These are phyloP conservation scores for Nicotiana rustica DNA, from an alignment of 305 asterid genomes.

Conservation along the genomic window DNA sequence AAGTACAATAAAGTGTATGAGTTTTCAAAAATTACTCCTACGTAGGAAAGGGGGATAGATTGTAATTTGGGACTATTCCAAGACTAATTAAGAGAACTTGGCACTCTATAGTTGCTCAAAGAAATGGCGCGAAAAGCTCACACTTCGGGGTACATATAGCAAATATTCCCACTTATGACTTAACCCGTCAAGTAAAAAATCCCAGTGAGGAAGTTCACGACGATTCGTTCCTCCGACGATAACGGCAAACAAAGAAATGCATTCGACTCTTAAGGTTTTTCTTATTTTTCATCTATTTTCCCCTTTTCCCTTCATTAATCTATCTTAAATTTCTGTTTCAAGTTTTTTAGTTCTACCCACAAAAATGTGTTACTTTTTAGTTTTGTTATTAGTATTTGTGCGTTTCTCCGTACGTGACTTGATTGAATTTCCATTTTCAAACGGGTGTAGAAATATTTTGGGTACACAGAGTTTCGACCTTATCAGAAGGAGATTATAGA, in stretches of 20 bases:
- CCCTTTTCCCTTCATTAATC: background rate
- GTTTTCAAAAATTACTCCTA: no score
- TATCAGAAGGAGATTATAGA: conserved; percentile 85
- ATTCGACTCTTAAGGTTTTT: conserved; percentile 71
- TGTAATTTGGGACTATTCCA: no score
- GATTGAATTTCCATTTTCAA: background rate
- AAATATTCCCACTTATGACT: background rate
- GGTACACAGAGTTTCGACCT: conserved; percentile 84
- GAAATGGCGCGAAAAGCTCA: no score
- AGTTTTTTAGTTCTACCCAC: background rate
- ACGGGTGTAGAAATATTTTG: conserved; percentile 73
- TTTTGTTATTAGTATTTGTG: background rate
- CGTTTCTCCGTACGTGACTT: background rate
- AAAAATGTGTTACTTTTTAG: background rate
- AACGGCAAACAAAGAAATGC: conserved; percentile 45
- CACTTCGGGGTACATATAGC: background rate
- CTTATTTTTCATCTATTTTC: conserved; percentile 25
- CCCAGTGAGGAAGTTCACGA: conserved; percentile 5
- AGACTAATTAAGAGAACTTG: no score
- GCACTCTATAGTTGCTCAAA: no score
- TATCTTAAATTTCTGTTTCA: background rate
- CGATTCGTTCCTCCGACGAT: background rate
- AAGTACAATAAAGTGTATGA: no score
- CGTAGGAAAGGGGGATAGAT: no score
- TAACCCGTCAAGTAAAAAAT: background rate